Evolutionary conservation across 2,329 filamentous ascomycete species (phyloP), one percentile per base, ranked within the genome.

Genomic region (Epichloe hybrida): DNA sequence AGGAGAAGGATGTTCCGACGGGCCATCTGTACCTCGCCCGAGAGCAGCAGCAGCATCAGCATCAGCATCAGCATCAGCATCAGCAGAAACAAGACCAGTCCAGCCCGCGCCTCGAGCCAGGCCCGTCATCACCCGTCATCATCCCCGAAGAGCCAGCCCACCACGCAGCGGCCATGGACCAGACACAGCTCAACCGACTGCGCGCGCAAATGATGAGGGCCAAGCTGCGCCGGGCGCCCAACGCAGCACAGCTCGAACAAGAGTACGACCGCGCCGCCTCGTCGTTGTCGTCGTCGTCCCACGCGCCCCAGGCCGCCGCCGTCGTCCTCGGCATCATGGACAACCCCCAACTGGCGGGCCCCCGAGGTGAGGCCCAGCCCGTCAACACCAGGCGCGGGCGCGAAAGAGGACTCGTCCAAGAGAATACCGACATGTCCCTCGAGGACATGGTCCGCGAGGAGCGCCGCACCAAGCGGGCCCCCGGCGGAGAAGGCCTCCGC

Each of bases 381-480:
- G 73, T 96, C 7, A 80, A 84, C 27, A 95, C 81, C 52, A 93
- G 86, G 62, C 81, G 90, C 46, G 91, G 90, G 3, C 77, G 80
- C 5, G 90, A 95, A 66, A 81, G 90, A 50, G 93, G 91, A 1
- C 76, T 82, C 7, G 86, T 98, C 5, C 81, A 87, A 58, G 88
- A 93, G 56, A 97, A 97, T 62, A 86, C 94, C 49, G 89, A 97
- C 59, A 97, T 98, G 89, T 84, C 75, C 34, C 86, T 98, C 53
- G 89, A 95, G 50, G 93, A 98, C 66, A 98, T 98, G 93, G 81
- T 98, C 17, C 82, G 88, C 31, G 90, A 97, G 66, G 93, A 98
- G 68, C 81, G 88, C 37, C 84, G 91, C 50, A 96, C 88, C 4
- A 83, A 82, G 52, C 83, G 83, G 15, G 81, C 88, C 61, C 72